Base-by-base conservation (phyloP, 169 alveolate species). In the Cryptosporidium andersoni region DNA sequence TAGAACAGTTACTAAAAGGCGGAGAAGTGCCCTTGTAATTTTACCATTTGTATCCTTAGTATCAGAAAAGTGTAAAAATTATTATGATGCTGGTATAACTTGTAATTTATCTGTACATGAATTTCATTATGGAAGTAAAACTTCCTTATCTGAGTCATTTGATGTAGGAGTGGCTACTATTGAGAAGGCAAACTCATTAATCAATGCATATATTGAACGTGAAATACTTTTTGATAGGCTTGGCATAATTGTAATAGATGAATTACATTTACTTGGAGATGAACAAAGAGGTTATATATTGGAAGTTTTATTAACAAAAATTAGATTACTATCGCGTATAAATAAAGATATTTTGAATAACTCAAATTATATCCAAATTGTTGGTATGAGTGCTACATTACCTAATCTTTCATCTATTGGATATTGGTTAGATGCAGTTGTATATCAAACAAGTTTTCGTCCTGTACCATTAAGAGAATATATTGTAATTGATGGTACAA, bases 381-480 rank as follows among this genome's bases (percentile, higher is more conserved):
- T 93, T 36, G 96, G 92, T 51, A 92, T 93, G 95, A 88, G 93
- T 34, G 96, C 96, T 37, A 93, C 96, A 43, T 89, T 93, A 7
- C 95, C 95, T 12, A 93, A 93, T 67, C 82, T 90, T 14, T 51
- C 49, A 7, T 90, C 90, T 51, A 89, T 93, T 3, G 62, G 91
- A 16, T 39, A 55, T 51, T 93, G 96, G 96, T 90, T 91, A 9
- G 90, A 89, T 49, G 93, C 96, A 8, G 82, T 81, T n/a, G 74
- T 93, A 2, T 93, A 90, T 80, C 81, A 89, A 37, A 91, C 94
- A 9, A 82, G 89, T 45, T 90, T 65, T 53, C 85, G 96, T 52
- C 95, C 96, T 4, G 90, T 92, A 36, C 90, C 92, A 34, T 88
- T 93, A 25, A 88, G 81, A 55, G 92, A 88, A n/a, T 45, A 80